Evolutionary conservation across 1,284 basidiomycete genomes (phyloP), one percentile per base, ranked within the genome.

Genomic region (Gomphus bonarii): DNA sequence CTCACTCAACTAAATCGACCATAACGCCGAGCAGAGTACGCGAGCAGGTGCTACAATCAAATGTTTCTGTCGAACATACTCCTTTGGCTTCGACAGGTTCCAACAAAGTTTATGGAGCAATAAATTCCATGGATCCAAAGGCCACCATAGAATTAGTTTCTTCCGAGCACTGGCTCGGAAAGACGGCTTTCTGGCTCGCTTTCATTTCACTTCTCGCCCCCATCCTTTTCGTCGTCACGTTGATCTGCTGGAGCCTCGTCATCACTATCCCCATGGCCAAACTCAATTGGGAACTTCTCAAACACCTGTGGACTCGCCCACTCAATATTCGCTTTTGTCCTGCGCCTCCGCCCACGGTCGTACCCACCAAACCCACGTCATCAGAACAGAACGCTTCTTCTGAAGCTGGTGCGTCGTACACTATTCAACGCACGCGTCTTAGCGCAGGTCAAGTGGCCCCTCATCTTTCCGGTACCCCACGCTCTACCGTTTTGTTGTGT

Each of bases 251-350:
- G 93, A 91, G 79, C 28, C 77, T 94, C 61, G 86, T 99, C 60
- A 79, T 99, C 67, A 89, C 95, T 42, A 91, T 99, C 61, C 97
- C 97, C 7, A 99, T 99, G 97, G 97, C 95, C 36, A 95, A 91
- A 70, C 79, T 99, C 49, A 91, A 85, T 61, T 99, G 95, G 95
- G 91, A 85, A 14, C 79, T 99, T 43, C 78, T 99, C 67, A 85
- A 86, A 58, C 82, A 93, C 67, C 77, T 99, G 50, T 85, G 87
- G 64, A 73, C 77, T 58, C 85, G 88, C 61, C 94, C 97, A 0
- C 84, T 88, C 18, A 82, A 82, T 49, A 87, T 99, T 63, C 90
- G 95, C 60, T 99, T 99, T 76, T 92, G 94, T 62, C 81, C 89
- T 11, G 85, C 87, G 16, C 86, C 90, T 1, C 76, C 77, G 14